Evolutionary conservation across 768 basidiomycete genomes (phyloP).

Genomic region (Phanerodontia chrysosporium): DNA sequence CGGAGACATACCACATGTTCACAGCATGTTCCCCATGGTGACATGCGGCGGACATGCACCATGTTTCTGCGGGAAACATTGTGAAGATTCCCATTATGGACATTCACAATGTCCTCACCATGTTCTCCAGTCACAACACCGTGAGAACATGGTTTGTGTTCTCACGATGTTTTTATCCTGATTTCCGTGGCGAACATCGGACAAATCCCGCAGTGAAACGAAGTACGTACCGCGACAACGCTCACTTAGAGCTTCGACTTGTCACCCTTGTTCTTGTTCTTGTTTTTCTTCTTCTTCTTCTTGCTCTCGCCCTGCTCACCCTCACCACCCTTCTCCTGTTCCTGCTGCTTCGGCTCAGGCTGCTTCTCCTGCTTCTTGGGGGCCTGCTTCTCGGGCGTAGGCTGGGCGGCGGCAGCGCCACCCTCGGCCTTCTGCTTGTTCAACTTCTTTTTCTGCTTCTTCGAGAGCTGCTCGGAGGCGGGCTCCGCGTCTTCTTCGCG

Average conservation of each 20-base stretch:
- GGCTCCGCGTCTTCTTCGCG: constrained; percentile 53
- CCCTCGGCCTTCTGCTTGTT: constrained; percentile 74
- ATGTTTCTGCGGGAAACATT: no score
- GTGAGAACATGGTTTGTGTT: no score
- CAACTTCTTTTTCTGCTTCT: constrained; percentile 61
- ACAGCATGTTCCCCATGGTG: no score
- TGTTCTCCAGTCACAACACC: no score
- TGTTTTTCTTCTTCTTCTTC: constrained; percentile 8
- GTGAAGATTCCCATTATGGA: no score
- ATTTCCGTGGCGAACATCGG: no score
- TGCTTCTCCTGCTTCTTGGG: constrained; percentile 32
- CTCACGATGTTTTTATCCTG: no score
- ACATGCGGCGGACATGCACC: no score
- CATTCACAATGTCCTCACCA: no score
- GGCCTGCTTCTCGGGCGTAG: constrained; percentile 30
- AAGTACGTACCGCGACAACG: neutral
- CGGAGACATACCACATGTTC: no score
- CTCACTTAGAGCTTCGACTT: neutral
- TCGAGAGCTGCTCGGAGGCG: constrained; percentile 41
- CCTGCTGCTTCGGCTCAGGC: constrained; percentile 26
- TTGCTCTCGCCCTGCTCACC: neutral
- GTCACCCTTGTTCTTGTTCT: constrained; percentile 3
- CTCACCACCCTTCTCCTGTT: constrained; percentile 21
- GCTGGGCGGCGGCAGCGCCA: constrained; percentile 29
- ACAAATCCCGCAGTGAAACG: no score